Evolutionary conservation across 169 alveolate species (phyloP).

Genomic region (Plasmodium berghei): DNA sequence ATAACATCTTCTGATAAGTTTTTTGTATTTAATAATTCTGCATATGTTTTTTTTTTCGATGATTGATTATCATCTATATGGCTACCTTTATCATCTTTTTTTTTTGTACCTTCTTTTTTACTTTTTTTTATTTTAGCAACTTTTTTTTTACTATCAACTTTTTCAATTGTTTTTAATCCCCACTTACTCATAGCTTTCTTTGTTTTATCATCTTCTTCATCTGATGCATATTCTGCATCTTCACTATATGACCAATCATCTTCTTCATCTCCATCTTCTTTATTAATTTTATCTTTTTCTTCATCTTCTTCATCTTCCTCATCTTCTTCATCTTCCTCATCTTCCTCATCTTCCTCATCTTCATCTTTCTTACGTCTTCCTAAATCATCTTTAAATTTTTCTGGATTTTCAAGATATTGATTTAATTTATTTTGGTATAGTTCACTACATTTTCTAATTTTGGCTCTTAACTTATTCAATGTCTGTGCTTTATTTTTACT

Average conservation of each 20-base stretch:
- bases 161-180: conserved; percentile 88
- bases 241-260: conserved; percentile 91
- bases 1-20: conserved; percentile 87
- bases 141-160: conserved; percentile 75
- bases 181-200: conserved; percentile 89
- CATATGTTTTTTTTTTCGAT: conserved; percentile 80
- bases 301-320: conserved; percentile 22
- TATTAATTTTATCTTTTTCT: conserved; percentile 28
- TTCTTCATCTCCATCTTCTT: conserved; percentile 76
- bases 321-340: conserved; percentile 9
- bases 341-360: conserved; percentile 74
- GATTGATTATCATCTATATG: conserved; percentile 82
- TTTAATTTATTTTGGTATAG: conserved; percentile 83
- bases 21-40: conserved; percentile 83
- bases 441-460: conserved; percentile 88
- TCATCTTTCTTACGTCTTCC: conserved; percentile 81
- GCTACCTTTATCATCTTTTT: conserved; percentile 79
- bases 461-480: conserved; percentile 87
- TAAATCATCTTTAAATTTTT: conserved; percentile 78
- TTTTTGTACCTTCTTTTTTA: conserved; percentile 80
- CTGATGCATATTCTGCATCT: conserved; percentile 81
- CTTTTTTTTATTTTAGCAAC: conserved; percentile 77
- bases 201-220: conserved; percentile 86
- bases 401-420: conserved; percentile 86
- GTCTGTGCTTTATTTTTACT: conserved; percentile 88